Percentiles rank a stretch among this genome's conserved stretches.
Conservation (phyloP, 306 rosid species). For the Rosa persica region DNA sequence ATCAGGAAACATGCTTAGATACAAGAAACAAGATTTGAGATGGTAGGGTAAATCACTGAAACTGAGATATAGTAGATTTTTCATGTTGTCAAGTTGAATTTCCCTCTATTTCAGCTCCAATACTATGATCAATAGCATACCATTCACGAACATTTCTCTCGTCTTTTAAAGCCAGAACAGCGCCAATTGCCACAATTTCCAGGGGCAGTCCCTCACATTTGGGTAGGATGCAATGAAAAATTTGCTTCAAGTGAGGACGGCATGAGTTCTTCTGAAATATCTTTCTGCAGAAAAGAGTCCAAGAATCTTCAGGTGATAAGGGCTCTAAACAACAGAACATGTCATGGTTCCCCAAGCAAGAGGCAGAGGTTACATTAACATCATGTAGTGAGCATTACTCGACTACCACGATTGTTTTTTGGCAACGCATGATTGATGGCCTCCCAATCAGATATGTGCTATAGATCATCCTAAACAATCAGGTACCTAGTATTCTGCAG, state of each 20-base stretch:
- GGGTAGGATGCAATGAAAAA: conserved; percentile 29
- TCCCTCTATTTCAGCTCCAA: conserved; percentile 40
- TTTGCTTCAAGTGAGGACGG: neutral
- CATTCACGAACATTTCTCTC: conserved; percentile 44
- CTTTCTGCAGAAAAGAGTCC: no score
- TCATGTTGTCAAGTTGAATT: conserved; percentile 44
- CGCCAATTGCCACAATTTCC: conserved; percentile 61
- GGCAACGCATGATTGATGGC: conserved; percentile 53
- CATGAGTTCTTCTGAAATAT: no score
- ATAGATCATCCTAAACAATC: conserved; percentile 54
- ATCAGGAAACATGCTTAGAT: conserved; percentile 48
- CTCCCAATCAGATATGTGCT: conserved; percentile 50
- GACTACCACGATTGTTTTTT: conserved; percentile 42
- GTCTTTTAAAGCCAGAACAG: conserved; percentile 51
- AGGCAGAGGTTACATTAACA: conserved; percentile 33
- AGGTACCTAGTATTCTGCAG: conserved; percentile 46
- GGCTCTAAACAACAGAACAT: conserved; percentile 38
- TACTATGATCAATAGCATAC: conserved; percentile 32
- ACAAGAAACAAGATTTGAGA: conserved; percentile 61
- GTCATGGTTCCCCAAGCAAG: conserved; percentile 30
- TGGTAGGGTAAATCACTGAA: conserved; percentile 61
- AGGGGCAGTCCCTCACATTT: conserved; percentile 70
- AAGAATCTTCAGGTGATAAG: conserved; percentile 12
- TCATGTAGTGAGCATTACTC: conserved; percentile 57
- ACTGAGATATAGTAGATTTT: conserved; percentile 50